These are phyloP conservation scores for Chlorella sp. DNA, from an alignment of 139 green algal genomes.

Conservation along the genomic window DNA sequence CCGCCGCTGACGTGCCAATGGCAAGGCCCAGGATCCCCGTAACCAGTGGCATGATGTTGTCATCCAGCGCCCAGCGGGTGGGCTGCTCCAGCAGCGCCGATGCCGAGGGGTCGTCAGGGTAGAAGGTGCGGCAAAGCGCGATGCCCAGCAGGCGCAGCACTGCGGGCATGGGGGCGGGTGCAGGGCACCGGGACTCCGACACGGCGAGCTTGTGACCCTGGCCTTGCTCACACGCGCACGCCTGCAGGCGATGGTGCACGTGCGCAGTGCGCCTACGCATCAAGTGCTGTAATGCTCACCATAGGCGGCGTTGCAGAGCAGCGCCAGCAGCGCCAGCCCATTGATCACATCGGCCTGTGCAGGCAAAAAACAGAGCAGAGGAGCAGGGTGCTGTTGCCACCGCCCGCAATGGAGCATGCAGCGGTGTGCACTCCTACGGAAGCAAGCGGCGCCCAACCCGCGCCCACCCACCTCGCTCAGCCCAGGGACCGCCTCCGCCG, in stretches of 20 bases:
- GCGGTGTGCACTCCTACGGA: too few species aligned
- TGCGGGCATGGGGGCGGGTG: neutral
- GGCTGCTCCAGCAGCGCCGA: neutral
- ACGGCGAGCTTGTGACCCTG: neutral
- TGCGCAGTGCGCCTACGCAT: too few species aligned
- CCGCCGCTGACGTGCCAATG: slow-evolving; percentile 16
- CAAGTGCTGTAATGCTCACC: too few species aligned
- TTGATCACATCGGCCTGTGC: slow-evolving; percentile 16
- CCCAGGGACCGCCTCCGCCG: neutral
- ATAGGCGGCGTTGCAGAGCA: slow-evolving; percentile 25
- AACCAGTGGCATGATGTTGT: slow-evolving; percentile 3
- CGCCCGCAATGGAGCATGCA: too few species aligned
- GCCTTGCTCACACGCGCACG: neutral
- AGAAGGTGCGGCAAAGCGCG: slow-evolving; percentile 18
- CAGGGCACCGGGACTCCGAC: too few species aligned
- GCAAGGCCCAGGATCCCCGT: slow-evolving; percentile 12
- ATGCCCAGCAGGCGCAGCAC: slow-evolving; percentile 26
- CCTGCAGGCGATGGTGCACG: too few species aligned
- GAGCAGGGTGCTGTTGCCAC: too few species aligned
- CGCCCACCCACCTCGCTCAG: too few species aligned
- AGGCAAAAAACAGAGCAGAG: too few species aligned
- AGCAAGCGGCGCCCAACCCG: too few species aligned
- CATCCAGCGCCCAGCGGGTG: slow-evolving; percentile 17
- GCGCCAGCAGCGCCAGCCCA: slow-evolving; percentile 8
- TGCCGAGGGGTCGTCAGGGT: neutral